Evolutionary conservation across 352 stramenopile species (phyloP).

Genomic region (Phytophthora gonapodyides): DNA sequence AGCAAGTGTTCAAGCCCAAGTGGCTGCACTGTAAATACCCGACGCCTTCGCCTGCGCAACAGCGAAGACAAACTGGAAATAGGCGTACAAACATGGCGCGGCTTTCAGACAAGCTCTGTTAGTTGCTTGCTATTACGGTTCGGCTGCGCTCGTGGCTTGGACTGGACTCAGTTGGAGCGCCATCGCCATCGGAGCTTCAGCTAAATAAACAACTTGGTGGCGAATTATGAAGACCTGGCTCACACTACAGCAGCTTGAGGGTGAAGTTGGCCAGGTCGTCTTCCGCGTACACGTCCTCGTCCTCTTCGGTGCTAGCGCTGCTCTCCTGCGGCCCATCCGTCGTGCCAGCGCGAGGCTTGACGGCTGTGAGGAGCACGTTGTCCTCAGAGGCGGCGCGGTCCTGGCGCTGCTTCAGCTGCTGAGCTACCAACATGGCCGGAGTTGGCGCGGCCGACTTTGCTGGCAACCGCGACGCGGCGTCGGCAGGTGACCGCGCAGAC

Average conservation of each 20-base stretch:
- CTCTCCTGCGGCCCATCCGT: conserved; percentile 33
- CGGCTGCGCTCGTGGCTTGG: conserved; percentile 4
- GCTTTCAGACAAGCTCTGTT: conserved; percentile 22
- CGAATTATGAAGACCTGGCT: conserved; percentile 18
- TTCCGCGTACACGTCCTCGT: conserved; percentile 54
- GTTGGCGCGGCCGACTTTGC: conserved; percentile 26
- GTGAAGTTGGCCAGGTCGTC: conserved; percentile 83
- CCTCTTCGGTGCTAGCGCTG: conserved; percentile 41
- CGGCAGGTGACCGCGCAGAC: conserved; percentile 17
- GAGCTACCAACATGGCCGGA: conserved; percentile 14
- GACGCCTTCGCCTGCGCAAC: conserved; percentile 7
- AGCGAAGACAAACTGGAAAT: conserved; percentile 25
- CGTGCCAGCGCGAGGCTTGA: conserved; percentile 21
- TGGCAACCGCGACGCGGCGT: conserved; percentile 9
- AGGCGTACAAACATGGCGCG: conserved; percentile 7
- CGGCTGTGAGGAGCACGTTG: conserved; percentile 40
- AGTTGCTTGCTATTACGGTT: conserved; percentile 25
- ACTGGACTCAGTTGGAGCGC: background rate
- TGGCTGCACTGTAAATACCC: conserved; percentile 14
- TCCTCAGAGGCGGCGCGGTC: conserved; percentile 65
- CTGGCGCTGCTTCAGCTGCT: conserved; percentile 36
- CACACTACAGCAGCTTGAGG: conserved; percentile 47
- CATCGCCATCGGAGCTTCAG: conserved; percentile 2
- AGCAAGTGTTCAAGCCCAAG: background rate
- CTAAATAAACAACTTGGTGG: conserved; percentile 37